Base-by-base conservation (phyloP, 2,329 filamentous ascomycete species). In the Fusarium sulawesiense region DNA sequence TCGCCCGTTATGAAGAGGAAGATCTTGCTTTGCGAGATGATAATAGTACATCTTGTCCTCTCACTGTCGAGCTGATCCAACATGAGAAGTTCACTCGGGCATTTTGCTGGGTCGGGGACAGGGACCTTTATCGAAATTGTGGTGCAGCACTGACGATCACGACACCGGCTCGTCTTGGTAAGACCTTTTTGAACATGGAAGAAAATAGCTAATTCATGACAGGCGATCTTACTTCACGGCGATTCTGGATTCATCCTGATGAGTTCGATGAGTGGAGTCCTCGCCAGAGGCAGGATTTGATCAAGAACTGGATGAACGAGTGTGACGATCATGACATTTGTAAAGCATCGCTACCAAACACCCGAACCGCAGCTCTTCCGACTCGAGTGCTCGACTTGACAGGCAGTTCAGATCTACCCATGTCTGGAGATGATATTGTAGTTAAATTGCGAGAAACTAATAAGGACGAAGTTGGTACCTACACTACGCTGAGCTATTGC, bases 401-500 rank as follows among this genome's bases (percentile, higher is more conserved):
- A 20, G 60, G 46, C 0, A 62, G 60, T 14, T 4, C 2, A 6
- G 40, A 62, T 7, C 14, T 62, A 16, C 46, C 56, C 5, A n/a
- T 11, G 3, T 20, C 32, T 6, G 30, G 25, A 0, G 8, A 46
- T 1, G 56, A 62, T 3, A 46, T 61, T 3, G 9, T 25, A 1
- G 21, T 62, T 7, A 34, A 12, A 34, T 3, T 62, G 3, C 30
- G 60, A 14, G 56, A 61, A 3, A 54, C 25, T 0, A 4, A 27
- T 2, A n/a, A 41, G 1, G 25, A 13, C 3, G 56, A 62, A 3
- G 7, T 18, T 0, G 60, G 60, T 3, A 23, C 25, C 0, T 66
- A 66, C 6, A 66, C 30, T 2, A n/a, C 62, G 12, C 9, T 66
- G 0, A 66, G 63, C 12, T 66, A 66, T 29, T 66, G 63, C 7